These are phyloP conservation scores for Tricharina praecox DNA, from an alignment of 495 filamentous ascomycete genomes.

Conservation along the genomic window DNA sequence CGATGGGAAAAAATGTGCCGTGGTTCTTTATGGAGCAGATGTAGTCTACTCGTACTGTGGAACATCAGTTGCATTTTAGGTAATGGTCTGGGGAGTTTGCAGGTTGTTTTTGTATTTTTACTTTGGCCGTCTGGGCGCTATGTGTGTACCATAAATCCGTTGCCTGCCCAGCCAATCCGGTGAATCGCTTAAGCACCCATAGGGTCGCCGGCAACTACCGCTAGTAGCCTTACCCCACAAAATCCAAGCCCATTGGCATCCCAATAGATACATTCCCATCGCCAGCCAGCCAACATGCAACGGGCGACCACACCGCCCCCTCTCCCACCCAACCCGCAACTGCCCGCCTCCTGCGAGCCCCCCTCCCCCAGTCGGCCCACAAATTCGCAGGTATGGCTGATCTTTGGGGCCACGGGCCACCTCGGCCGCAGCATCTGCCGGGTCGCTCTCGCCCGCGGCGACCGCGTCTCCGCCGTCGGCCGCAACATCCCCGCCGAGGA, in stretches of 20 bases:
- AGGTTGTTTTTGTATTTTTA: too few species aligned
- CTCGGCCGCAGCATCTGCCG: conserved; percentile 85
- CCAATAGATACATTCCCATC: too few species aligned
- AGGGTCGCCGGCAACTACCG: too few species aligned
- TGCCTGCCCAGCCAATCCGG: too few species aligned
- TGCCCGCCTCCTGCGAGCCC: conserved; percentile 66
- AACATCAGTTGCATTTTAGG: too few species aligned
- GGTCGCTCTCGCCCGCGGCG: conserved; percentile 58
- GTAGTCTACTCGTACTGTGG: too few species aligned
- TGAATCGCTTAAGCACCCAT: too few species aligned
- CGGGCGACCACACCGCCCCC: background rate
- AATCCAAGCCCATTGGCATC: too few species aligned
- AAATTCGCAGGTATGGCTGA: conserved; percentile 69
- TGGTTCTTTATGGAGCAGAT: conserved; percentile 34
- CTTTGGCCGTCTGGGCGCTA: too few species aligned
- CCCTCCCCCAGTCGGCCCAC: conserved; percentile 53
- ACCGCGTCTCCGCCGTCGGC: conserved; percentile 79
- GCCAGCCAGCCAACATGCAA: background rate
- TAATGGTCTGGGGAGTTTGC: too few species aligned
- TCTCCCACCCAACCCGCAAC: conserved; percentile 18
- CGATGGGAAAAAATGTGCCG: conserved; percentile 35
- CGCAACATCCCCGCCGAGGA: conserved; percentile 61
- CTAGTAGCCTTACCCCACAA: too few species aligned
- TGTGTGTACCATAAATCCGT: too few species aligned
- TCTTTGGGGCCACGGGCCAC: conserved; percentile 91